Base-by-base conservation (phyloP, 2,329 filamentous ascomycete species). In the Mycosphaerella sp. region DNA sequence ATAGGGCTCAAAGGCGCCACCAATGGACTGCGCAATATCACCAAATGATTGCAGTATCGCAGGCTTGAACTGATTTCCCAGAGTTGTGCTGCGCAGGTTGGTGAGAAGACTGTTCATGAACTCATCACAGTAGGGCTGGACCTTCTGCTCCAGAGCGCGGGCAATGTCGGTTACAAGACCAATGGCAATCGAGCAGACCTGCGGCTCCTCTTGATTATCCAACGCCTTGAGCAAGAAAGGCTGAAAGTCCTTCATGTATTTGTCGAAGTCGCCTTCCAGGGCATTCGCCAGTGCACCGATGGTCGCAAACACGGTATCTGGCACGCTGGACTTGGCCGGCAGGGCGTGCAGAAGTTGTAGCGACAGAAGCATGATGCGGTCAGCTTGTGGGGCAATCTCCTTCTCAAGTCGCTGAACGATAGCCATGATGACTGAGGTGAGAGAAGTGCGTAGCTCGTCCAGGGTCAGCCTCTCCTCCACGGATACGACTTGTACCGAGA, bases 91-190 rank as follows among this genome's bases (percentile, higher is more conserved):
- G 83, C 89, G 69, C 41, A 98, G 77, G 73, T 95, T 95, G 77
- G 89, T 91, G 59, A 98, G 81, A 55, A 98, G 79, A 70, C 93
- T 87, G 79, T 98, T 98, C 93, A 98, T 98, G 72, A 97, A 96
- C 62, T 85, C 82, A 67, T 98, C 93, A 73, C 93, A 98, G 78
- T 86, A 97, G 54, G 92, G 93, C 74, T 95, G 89, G 67, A 92
- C 88, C 71, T 87, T 87, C 69, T 90, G 85, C 69, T 90, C 89
- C 69, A 97, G 79, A 12, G 92, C 93, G 65, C 93, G 86, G 49
- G 90, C 92, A 65, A 98, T 93, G 69, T 98, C 93, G 71, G 92
- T 95, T 63, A 97, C 92, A 53, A 98, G 81, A 64, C 93, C 93
- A 71, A 98, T 96, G 65, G 93, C 92, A 85, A 97, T 95, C 44